Evolutionary conservation across 1,284 basidiomycete species (phyloP).

Genomic region (Naganishia sp.): DNA sequence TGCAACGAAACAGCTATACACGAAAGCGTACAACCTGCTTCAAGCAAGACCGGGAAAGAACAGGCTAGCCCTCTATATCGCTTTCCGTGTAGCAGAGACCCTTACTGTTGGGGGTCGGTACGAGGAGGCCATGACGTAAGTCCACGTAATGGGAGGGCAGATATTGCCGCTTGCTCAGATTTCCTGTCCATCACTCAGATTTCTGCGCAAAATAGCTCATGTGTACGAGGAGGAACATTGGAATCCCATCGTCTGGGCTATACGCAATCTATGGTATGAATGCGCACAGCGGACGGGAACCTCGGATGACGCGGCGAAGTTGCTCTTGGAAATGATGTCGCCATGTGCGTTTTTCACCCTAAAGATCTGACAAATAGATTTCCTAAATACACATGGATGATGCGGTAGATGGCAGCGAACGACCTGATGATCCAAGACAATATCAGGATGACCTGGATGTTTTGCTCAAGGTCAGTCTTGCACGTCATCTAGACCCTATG

Average conservation of each 20-base stretch:
- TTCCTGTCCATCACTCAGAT: conserved; percentile 58
- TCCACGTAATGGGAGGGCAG: neutral
- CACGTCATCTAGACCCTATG: conserved; percentile 8
- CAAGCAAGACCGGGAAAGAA: conserved; percentile 65
- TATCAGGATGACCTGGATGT: conserved; percentile 66
- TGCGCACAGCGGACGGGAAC: conserved; percentile 74
- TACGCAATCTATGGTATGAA: conserved; percentile 73
- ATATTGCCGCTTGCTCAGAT: neutral
- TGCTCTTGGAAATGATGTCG: conserved; percentile 77
- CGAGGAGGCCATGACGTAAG: conserved; percentile 76
- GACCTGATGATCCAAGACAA: conserved; percentile 40
- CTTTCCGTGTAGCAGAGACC: conserved; percentile 78
- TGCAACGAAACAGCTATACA: conserved; percentile 67
- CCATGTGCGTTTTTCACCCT: conserved; percentile 61
- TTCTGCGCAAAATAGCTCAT: conserved; percentile 79
- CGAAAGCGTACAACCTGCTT: conserved; percentile 84
- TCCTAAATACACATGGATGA: neutral
- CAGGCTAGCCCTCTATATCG: conserved; percentile 78
- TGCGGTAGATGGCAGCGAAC: conserved; percentile 28
- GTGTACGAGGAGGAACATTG: conserved; percentile 80
- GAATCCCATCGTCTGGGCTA: conserved; percentile 67
- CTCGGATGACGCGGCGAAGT: conserved; percentile 68
- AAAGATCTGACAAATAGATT: conserved; percentile 21
- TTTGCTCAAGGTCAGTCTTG: conserved; percentile 64
- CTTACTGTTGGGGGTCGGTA: conserved; percentile 64